These are phyloP conservation scores for Phalaenopsis aphrodite DNA, from an alignment of 106 monocot species.

Conservation along the genomic window DNA sequence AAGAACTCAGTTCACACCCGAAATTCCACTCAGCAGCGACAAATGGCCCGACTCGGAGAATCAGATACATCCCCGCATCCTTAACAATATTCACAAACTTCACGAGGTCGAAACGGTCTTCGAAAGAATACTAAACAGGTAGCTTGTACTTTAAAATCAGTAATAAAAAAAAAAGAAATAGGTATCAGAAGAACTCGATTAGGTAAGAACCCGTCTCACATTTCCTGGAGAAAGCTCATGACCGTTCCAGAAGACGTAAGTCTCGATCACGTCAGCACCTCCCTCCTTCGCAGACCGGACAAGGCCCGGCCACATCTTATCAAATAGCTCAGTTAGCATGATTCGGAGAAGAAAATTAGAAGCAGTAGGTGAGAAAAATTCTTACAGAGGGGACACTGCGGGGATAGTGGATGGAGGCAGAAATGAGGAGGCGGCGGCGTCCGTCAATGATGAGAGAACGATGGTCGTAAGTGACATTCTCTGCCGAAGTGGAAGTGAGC, in stretches of 20 bases:
- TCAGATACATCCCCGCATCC: slow-evolving; percentile 77
- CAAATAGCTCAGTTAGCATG: background rate
- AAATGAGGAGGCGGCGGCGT: slow-evolving; percentile 69
- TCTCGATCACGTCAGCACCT: slow-evolving; percentile 69
- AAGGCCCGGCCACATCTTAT: slow-evolving; percentile 91
- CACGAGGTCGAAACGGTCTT: slow-evolving; percentile 80
- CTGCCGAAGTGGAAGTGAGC: slow-evolving; percentile 8
- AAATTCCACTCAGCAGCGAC: slow-evolving; percentile 91
- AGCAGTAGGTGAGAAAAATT: background rate
- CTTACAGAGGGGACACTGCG: slow-evolving; percentile 92
- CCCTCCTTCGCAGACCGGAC: slow-evolving; percentile 77
- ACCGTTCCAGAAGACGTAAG: slow-evolving; percentile 98
- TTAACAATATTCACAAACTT: slow-evolving; percentile 65
- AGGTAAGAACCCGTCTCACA: slow-evolving; percentile 14
- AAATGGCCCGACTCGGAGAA: slow-evolving; percentile 92
- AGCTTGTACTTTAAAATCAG: background rate
- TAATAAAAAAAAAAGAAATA: background rate
- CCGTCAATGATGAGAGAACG: slow-evolving; percentile 91
- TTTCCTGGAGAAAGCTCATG: slow-evolving; percentile 83
- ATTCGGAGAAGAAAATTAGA: background rate
- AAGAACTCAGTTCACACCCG: slow-evolving; percentile 29
- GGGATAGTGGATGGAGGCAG: slow-evolving; percentile 96
- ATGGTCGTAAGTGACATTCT: slow-evolving; percentile 82
- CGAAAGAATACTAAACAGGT: slow-evolving; percentile 69
- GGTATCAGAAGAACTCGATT: background rate